Percentiles rank a stretch among this genome's conserved stretches.
These are phyloP conservation scores for Lobosporangium transversale DNA, from an alignment of 192 early-diverging fungal species.

Conservation along the genomic window DNA sequence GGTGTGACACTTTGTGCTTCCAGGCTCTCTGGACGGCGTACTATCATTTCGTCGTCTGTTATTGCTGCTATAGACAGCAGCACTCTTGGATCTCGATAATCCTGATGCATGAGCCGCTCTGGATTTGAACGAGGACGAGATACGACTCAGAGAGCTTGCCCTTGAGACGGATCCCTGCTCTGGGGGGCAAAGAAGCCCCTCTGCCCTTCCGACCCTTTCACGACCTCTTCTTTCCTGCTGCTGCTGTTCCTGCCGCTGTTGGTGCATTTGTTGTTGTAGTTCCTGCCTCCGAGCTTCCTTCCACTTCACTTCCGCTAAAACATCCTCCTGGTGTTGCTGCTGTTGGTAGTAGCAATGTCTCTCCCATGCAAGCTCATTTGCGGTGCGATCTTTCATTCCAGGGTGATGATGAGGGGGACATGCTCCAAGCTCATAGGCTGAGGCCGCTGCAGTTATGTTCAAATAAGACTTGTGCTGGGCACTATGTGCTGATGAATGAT, in stretches of 20 bases:
- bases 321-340: constrained; percentile 30
- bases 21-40: too few relatives aligned
- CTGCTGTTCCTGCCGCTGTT: constrained; percentile 2
- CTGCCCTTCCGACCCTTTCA: too few relatives aligned
- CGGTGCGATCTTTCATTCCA: constrained; percentile 12
- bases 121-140: constrained; percentile 7
- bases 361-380: constrained; percentile 44
- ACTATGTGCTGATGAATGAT: neutral
- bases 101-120: constrained; percentile 11
- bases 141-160: constrained; percentile 25
- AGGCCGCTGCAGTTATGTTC: too few relatives aligned
- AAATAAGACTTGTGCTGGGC: neutral
- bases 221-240: neutral
- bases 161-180: neutral
- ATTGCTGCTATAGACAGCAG: neutral
- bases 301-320: constrained; percentile 18
- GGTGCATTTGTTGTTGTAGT: neutral
- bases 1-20: too few relatives aligned
- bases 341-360: constrained; percentile 46
- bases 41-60: too few relatives aligned
- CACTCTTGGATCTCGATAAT: constrained; percentile 15
- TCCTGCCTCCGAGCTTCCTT: constrained; percentile 6
- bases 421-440: neutral
- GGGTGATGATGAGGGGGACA: constrained; percentile 1
- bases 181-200: neutral